Percentiles rank a stretch among this genome's conserved stretches.
phyloP scores from a whole-genome alignment of 495 filamentous ascomycete genomes.

The Gamarada debralockiae region DNA sequence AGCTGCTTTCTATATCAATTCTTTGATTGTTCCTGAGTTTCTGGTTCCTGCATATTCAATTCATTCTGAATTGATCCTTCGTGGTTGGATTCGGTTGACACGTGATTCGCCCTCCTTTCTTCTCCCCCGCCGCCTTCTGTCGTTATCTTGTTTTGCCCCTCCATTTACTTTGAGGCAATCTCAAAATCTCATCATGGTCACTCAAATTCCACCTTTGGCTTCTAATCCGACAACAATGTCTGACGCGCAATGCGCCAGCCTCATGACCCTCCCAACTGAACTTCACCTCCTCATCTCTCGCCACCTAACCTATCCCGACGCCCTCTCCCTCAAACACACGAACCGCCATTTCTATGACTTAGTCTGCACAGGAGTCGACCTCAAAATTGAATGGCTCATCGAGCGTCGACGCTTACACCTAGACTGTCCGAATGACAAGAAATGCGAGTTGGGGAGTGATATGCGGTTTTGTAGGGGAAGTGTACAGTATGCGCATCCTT shows the following conservation, averaged over 20 bases:
- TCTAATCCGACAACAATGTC: neutral
- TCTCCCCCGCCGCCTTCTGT: no score
- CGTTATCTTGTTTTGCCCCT: no score
- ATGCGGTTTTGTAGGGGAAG: constrained; percentile 48
- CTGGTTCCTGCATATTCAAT: neutral
- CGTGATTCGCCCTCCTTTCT: neutral
- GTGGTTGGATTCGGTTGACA: neutral
- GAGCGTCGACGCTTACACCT: constrained; percentile 49
- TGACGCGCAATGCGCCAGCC: neutral
- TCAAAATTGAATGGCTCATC: constrained; percentile 66
- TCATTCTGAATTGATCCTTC: neutral
- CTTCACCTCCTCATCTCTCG: constrained; percentile 51
- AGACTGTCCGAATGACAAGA: constrained; percentile 44
- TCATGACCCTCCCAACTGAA: constrained; percentile 55
- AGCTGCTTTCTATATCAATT: neutral
- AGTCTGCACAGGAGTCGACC: constrained; percentile 59
- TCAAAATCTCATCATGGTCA: neutral
- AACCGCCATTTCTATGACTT: constrained; percentile 58
- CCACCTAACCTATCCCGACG: constrained; percentile 54
- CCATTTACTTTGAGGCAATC: neutral
- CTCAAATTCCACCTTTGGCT: no score
- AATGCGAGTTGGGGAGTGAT: constrained; percentile 49
- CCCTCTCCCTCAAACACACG: constrained; percentile 58
- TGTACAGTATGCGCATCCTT: constrained; percentile 33
- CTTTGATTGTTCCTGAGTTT: neutral